Base-by-base conservation (phyloP, 208 protist species). In the Acanthamoeba triangularis region DNA sequence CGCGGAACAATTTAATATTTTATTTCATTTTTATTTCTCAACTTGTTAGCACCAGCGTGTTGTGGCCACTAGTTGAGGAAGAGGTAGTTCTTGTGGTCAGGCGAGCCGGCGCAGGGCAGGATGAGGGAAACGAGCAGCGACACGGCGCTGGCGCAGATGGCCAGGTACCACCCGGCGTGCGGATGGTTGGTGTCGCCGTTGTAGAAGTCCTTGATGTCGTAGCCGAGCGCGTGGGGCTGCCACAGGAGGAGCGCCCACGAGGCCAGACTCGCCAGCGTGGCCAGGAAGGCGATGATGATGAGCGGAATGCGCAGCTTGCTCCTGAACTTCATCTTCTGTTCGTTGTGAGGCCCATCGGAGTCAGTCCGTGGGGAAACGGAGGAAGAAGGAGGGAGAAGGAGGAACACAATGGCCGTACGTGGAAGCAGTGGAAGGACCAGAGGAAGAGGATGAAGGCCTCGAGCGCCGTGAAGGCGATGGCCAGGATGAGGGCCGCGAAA, bases 291-390 rank as follows among this genome's bases (percentile, higher is more conserved):
- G 74, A 52, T 52, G 35, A 84, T 5, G 37, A 84, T 44, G 37
- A 84, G 23, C 35, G 74, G 74, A 52, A 54, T 52, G 16, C 74
- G 8, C 74, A 84, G 37, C 74, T 52, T 84, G 74, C 74, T 44
- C 74, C 74, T 84, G 74, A 84, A 84, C 35, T 23, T 84, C 37
- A 84, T 8, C 74, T 30, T 84, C 74, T 84, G 74, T 37, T 33
- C 23, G 30, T 8, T 20, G 0, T 8, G 18, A 23, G 16, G 23
- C 25, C 25, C 25, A 23, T 23, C 18, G 13, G 54, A 14, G 54
- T 23, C 5, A 59, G 13, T n/a, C n/a, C n/a, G n/a, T n/a, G n/a
- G n/a, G n/a, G n/a, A n/a, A n/a, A n/a, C 1, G n/a, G 41, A 16
- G 30, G 14, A n/a, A 28, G 11, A 41, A 28, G 23, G 56, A 63